Evolutionary conservation across 148 eudicot genomes (phyloP).

Genomic region (Vaccinium vitisidaea): DNA sequence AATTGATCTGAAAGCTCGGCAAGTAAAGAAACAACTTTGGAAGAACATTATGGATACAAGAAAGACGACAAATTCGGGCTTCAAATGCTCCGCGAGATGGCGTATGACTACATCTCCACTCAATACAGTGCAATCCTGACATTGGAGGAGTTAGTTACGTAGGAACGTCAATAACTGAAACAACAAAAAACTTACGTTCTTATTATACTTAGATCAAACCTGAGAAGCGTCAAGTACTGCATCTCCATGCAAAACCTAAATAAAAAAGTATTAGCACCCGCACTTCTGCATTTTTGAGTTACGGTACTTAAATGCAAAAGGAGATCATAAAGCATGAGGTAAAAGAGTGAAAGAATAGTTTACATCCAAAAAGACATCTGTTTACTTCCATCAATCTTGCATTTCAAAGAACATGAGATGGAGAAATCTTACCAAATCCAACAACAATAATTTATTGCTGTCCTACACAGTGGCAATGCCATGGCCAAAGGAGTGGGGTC

Average conservation of each 20-base stretch:
- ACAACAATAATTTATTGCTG: background rate
- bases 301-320: background rate
- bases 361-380: background rate
- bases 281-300: background rate
- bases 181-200: constrained; percentile 1
- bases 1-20: background rate
- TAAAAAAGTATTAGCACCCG: background rate
- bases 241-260: constrained; percentile 95
- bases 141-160: constrained; percentile 13
- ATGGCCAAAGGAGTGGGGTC: no score
- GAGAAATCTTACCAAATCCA: constrained; percentile 1
- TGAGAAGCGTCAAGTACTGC: constrained; percentile 76
- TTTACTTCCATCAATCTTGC: background rate
- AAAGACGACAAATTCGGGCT: constrained; percentile 85
- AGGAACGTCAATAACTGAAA: constrained; percentile 6
- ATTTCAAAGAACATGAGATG: background rate
- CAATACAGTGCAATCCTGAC: constrained; percentile 90
- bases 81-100: constrained; percentile 69
- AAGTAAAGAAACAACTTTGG: background rate
- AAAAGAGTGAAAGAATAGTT: background rate
- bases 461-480: no score
- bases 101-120: constrained; percentile 95
- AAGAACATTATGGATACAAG: constrained; percentile 63
- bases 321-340: constrained; percentile 8
- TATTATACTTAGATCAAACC: constrained; percentile 40